Conservation (phyloP, 2,329 filamentous ascomycete species). For the Cladophialophora carrionii region DNA sequence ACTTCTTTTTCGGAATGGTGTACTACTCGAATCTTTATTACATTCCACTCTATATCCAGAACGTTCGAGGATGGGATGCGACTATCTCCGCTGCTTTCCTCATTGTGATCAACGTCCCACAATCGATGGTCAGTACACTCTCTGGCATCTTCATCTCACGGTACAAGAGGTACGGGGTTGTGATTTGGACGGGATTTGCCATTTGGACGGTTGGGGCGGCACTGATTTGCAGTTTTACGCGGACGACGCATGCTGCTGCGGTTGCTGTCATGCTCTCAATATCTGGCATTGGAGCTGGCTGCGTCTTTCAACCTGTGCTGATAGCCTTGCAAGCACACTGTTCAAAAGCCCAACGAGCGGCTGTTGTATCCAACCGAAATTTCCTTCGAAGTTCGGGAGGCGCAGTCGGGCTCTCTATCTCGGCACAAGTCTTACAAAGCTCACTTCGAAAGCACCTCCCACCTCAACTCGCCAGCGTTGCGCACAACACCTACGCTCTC, state of each 20-base stretch:
- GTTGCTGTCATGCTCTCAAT: constrained; percentile 58
- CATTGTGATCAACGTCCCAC: constrained; percentile 17
- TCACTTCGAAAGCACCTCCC: constrained; percentile 15
- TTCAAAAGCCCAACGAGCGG: constrained; percentile 60
- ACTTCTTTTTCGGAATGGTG: constrained; percentile 22
- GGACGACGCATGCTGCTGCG: constrained; percentile 51
- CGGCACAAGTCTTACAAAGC: constrained; percentile 54
- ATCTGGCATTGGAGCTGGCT: constrained; percentile 59
- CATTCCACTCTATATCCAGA: constrained; percentile 18
- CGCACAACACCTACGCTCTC: constrained; percentile 17
- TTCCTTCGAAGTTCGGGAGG: constrained; percentile 65
- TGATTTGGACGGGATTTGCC: constrained; percentile 13
- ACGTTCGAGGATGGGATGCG: constrained; percentile 15
- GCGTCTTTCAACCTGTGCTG: constrained; percentile 57
- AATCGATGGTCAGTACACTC: constrained; percentile 40
- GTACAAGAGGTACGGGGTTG: constrained; percentile 56
- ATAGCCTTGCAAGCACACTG: constrained; percentile 63
- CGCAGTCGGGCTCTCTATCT: constrained; percentile 61
- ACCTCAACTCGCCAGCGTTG: constrained; percentile 32
- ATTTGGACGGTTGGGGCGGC: constrained; percentile 59
- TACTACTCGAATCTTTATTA: constrained; percentile 21
- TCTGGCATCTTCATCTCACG: constrained; percentile 64
- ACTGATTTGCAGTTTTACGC: constrained; percentile 56
- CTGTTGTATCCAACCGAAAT: constrained; percentile 65
- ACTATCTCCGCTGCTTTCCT: constrained; percentile 16